phyloP scores from a whole-genome alignment of 495 filamentous ascomycete species.

The Penicillium paxilli region DNA sequence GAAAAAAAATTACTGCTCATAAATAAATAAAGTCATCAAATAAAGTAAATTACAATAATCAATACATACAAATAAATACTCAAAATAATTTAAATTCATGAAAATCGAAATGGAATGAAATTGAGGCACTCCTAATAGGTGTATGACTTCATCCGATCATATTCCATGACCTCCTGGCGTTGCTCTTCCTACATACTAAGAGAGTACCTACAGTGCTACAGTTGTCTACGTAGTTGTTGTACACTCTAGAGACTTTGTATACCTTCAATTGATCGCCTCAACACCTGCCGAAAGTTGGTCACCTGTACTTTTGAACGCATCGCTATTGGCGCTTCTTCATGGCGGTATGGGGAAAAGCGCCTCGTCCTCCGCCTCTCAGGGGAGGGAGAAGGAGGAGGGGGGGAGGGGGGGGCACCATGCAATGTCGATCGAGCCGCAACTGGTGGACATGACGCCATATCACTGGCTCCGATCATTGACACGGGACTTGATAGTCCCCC shows the following conservation, averaged over 20 bases:
- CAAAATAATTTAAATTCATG: too few species aligned
- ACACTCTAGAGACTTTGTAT: slow-evolving; percentile 3
- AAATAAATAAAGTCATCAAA: too few species aligned
- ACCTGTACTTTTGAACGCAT: slow-evolving; percentile 2
- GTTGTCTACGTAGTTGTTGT: not conserved
- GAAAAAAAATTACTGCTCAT: too few species aligned
- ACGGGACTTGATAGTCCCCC: not conserved
- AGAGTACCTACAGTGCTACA: too few species aligned
- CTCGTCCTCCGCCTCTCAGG: slow-evolving; percentile 17
- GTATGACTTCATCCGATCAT: too few species aligned
- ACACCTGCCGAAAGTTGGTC: not conserved
- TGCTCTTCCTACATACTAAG: not conserved
- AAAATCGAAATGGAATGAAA: too few species aligned
- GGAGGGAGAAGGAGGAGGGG: slow-evolving; percentile 25
- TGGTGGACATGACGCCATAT: slow-evolving; percentile 25
- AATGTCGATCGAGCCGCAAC: slow-evolving; percentile 42
- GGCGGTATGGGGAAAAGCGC: slow-evolving; percentile 12
- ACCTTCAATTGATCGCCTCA: slow-evolving; percentile 3
- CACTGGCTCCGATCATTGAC: slow-evolving; percentile 12
- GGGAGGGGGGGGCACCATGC: slow-evolving; percentile 34
- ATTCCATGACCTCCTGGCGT: slow-evolving; percentile 4
- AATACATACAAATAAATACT: too few species aligned
- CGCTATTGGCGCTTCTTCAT: slow-evolving; percentile 6
- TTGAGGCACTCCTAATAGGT: too few species aligned
- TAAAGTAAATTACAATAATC: too few species aligned